Conservation (phyloP, 2,329 filamentous ascomycete species). For the Talaromyces sp. region DNA sequence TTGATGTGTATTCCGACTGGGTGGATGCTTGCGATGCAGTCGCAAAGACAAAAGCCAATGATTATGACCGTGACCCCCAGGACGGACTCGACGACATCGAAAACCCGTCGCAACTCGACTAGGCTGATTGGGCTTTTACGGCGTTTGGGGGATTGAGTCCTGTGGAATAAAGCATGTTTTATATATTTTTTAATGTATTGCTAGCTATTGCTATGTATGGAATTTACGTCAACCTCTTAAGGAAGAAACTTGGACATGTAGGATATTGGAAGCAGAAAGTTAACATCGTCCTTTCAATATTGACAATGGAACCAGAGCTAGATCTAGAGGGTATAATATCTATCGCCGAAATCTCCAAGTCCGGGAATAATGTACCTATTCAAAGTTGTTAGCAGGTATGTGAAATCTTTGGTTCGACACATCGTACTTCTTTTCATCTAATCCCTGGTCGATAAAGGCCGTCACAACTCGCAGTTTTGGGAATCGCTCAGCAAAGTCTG, state of each 20-base stretch:
- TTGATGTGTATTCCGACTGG: constrained; percentile 98
- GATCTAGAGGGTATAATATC: constrained; percentile 83
- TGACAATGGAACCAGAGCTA: neutral
- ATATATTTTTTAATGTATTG: neutral
- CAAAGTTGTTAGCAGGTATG: constrained; percentile 1
- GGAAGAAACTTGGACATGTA: neutral
- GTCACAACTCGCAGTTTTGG: constrained; percentile 88
- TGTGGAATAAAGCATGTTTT: neutral
- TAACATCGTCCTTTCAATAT: neutral
- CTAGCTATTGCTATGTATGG: neutral
- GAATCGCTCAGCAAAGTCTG: constrained; percentile 82
- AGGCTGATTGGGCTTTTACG: neutral
- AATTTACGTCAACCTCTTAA: neutral
- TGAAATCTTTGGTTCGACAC: neutral
- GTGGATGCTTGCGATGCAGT: constrained; percentile 85
- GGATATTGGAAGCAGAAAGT: neutral
- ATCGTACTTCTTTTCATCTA: constrained; percentile 92
- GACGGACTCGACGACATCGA: constrained; percentile 8
- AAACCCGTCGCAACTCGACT: neutral
- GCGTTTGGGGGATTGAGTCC: neutral
- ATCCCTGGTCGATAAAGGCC: constrained; percentile 91
- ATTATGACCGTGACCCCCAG: constrained; percentile 22
- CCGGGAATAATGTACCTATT: constrained; percentile 89
- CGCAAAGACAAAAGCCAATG: constrained; percentile 54
- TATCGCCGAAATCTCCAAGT: constrained; percentile 89